Conservation (phyloP, 495 filamentous ascomycete genomes). For the Xylaria flabelliformis region DNA sequence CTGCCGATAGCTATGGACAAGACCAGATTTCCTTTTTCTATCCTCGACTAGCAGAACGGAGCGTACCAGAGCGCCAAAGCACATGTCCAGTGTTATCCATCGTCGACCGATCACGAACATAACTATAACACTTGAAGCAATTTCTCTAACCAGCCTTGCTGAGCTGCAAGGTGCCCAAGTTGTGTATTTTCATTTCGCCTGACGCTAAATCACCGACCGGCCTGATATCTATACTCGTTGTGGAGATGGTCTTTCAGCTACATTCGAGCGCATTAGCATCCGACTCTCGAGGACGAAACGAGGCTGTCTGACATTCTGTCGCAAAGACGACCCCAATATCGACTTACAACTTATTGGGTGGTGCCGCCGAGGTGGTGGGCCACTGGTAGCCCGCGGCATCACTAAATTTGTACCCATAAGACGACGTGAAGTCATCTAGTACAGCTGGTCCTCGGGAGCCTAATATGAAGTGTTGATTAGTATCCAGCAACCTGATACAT, state of each 20-base stretch:
- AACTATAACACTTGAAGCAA: constrained; percentile 4
- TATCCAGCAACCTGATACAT: background rate
- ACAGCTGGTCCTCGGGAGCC: constrained; percentile 96
- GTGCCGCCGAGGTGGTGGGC: constrained; percentile 68
- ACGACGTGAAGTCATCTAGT: constrained; percentile 96
- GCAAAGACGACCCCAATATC: constrained; percentile 31
- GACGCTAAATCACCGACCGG: constrained; percentile 25
- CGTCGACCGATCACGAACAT: constrained; percentile 12
- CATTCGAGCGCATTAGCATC: constrained; percentile 31
- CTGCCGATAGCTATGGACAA: constrained; percentile 20
- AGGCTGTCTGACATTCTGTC: constrained; percentile 38
- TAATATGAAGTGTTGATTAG: constrained; percentile 45
- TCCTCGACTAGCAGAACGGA: constrained; percentile 27
- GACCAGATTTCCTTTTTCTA: constrained; percentile 26
- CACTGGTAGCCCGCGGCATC: constrained; percentile 97
- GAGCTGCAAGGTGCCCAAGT: constrained; percentile 28
- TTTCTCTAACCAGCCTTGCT: constrained; percentile 15
- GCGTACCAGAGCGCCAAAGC: constrained; percentile 24
- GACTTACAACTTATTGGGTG: constrained; percentile 75
- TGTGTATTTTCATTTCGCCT: constrained; percentile 22
- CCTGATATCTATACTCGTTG: constrained; percentile 29
- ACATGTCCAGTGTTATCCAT: constrained; percentile 18
- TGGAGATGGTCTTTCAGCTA: constrained; percentile 34
- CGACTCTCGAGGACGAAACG: constrained; percentile 27
- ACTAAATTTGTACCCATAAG: constrained; percentile 98